Evolutionary conservation across 2,329 filamentous ascomycete genomes (phyloP).

Genomic region (Botrytis tulipae): DNA sequence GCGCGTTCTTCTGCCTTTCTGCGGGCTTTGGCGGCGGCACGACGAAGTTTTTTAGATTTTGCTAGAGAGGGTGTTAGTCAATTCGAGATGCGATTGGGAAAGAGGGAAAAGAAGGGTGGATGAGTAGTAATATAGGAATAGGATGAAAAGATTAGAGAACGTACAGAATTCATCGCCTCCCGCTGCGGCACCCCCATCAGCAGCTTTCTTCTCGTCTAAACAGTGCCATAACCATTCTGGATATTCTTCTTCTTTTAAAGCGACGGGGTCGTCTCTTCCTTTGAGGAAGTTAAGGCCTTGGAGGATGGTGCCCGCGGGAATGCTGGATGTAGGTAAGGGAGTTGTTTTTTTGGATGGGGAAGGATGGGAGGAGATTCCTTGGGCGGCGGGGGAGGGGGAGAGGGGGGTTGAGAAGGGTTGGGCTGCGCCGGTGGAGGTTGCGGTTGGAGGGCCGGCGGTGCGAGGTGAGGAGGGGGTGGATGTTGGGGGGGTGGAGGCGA

Average conservation of each 20-base stretch:
- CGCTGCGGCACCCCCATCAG: conserved; percentile 48
- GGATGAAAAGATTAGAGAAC: conserved; percentile 39
- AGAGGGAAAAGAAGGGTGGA: neutral
- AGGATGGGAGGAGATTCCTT: conserved; percentile 4
- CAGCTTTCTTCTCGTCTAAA: conserved; percentile 59
- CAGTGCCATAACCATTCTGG: conserved; percentile 78
- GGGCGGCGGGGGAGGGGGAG: conserved; percentile 29
- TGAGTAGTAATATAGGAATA: neutral
- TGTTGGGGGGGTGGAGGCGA: conserved; percentile 33
- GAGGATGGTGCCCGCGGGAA: conserved; percentile 64
- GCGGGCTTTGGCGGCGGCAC: conserved; percentile 65
- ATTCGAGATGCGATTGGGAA: neutral
- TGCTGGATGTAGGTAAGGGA: conserved; percentile 25
- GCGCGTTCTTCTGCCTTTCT: conserved; percentile 56
- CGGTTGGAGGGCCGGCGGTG: conserved; percentile 27
- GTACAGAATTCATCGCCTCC: conserved; percentile 77
- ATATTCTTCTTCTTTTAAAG: conserved; percentile 72
- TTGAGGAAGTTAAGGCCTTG: conserved; percentile 77
- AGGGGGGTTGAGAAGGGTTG: conserved; percentile 40
- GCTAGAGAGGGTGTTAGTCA: conserved; percentile 47
- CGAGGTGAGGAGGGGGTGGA: conserved; percentile 25
- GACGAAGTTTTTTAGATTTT: conserved; percentile 81
- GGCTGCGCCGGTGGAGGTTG: conserved; percentile 34
- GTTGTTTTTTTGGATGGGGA: conserved; percentile 15
- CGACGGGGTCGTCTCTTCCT: conserved; percentile 69